Evolutionary conservation across 2,329 filamentous ascomycete genomes (phyloP), one percentile per base, ranked within the genome.

Genomic region (Apiospora phragmitis): DNA sequence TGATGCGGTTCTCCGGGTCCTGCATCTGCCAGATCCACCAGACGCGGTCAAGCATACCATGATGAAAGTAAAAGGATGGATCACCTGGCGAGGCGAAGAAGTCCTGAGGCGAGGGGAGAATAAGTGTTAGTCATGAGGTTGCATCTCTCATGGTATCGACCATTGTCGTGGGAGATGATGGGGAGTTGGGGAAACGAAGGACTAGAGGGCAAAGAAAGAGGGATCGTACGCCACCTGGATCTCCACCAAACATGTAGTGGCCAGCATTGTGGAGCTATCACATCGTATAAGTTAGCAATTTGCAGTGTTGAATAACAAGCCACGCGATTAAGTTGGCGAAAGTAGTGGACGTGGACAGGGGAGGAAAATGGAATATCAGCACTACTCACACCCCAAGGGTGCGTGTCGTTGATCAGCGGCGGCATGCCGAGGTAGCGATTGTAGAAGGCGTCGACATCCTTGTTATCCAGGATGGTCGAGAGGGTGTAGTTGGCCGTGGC

Each of bases 1-100:
- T n/a, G 41, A 67, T 43, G 29, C 65, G 65, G 26, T 35, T n/a
- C 26, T 35, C 42, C 8, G 45, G 24, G n/a, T 49, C 81, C 71
- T 81, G 80, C 78, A 81, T 81, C 75, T 83, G 81, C 81, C 81
- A 83, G 69, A 82, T 79, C 81, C 81, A 83, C 80, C 81, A 83
- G 1, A 83, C 72, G 0, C 81, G 80, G 72, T 83, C 81, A 0
- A 83, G 73, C n/a, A 76, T 68, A 8, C 76, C 77, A 71, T 83
- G 81, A 73, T 83, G 81, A 74, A 83, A 81, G 74, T 81, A 83
- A 76, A 83, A 83, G 67, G 79, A 71, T 0, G 81, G 81, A 71
- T 83, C 81, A 21, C 81, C 80, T 1, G 82, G 81, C 0, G 81
- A 82, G 21, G 76, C 79, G 67, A 75, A 75, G 3, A 77, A 73